Evolutionary conservation across 176 grass and related monocot species (phyloP).

Genomic region (Microstegium vimineum): DNA sequence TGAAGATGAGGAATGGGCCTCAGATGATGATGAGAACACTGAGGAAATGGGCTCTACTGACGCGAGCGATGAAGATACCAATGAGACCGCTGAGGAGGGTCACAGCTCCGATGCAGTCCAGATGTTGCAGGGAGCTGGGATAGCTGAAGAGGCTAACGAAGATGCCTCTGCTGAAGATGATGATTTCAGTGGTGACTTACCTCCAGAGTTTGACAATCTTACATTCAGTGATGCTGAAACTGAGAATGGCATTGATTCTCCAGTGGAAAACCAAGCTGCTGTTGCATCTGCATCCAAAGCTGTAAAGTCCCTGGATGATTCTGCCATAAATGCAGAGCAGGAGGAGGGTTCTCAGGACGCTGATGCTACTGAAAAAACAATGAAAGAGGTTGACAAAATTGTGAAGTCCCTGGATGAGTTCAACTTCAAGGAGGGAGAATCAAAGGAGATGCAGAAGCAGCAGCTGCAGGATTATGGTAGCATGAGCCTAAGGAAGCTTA

Average conservation of each 20-base stretch:
- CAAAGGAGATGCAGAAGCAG: not conserved
- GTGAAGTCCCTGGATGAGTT: slow-evolving; percentile 7
- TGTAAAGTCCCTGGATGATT: slow-evolving; percentile 12
- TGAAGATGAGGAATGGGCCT: slow-evolving; percentile 13
- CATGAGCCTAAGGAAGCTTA: slow-evolving; percentile 70
- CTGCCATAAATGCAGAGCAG: slow-evolving; percentile 14
- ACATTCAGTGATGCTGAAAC: slow-evolving; percentile 20
- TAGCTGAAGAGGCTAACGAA: not conserved
- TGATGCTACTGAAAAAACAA: not conserved
- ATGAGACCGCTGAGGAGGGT: not conserved
- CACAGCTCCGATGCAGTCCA: not conserved
- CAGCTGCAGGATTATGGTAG: not conserved
- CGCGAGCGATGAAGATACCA: not conserved
- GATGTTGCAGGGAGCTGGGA: not conserved
- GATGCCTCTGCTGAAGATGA: slow-evolving; percentile 26
- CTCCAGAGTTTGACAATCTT: slow-evolving; percentile 16
- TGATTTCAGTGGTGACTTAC: slow-evolving; percentile 41
- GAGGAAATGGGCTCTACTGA: not conserved
- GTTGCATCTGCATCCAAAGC: slow-evolving; percentile 32
- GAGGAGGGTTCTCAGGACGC: slow-evolving; percentile 1
- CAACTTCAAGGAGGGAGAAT: not conserved
- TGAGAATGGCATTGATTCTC: not conserved
- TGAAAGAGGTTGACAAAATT: not conserved
- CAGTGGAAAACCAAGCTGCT: not conserved
- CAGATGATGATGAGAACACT: not conserved